Evolutionary conservation across 805 yeast genomes (phyloP), one percentile per base, ranked within the genome.

Genomic region (Starmerella scarabaei): DNA sequence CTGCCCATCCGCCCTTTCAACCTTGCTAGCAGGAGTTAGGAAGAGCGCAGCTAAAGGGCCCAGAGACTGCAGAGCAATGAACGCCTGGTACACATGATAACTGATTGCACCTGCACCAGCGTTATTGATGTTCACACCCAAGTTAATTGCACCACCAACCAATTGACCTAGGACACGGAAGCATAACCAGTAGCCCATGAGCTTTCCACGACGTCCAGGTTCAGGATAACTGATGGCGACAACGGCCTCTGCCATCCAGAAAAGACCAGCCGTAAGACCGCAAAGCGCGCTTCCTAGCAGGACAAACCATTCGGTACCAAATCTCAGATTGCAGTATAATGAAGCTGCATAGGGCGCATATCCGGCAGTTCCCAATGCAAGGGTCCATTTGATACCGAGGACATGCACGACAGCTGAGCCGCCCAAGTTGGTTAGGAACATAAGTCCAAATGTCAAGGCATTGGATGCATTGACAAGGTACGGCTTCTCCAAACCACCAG

Each of bases 1-100:
- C 12, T 41, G 46, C 1, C 61, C 61, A 43, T 60, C 63, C 6
- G 38, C 38, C 36, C 63, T 53, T 15, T 53, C 49, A 2, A 61
- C 52, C 37, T 48, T 44, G 5, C 21, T 38, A 5, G 54, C 51
- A 11, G 49, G 47, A 3, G 51, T 37, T 15, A 51, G 31, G 17
- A 50, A 24, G 31, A 44, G 33, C n/a, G 49, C 53, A 4, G 40
- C 44, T 30, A 50, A 37, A 1, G 53, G 51, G 1, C 49, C 53
- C 5, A 50, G 21, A 9, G 44, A 40, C 33, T 51, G 53, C 21
- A 51, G 30, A 16, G 41, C 47, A 21, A 51, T 48, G 40, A 51
- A 51, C 11, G 38, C 50, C 15, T 31, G 33, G 37, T 45, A 45
- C 4, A 45, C 44, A 21, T 19, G 34, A 19, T 7, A 38, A 35